Conservation (phyloP, 2,329 filamentous ascomycete genomes). For the Whalleya microplaca region DNA sequence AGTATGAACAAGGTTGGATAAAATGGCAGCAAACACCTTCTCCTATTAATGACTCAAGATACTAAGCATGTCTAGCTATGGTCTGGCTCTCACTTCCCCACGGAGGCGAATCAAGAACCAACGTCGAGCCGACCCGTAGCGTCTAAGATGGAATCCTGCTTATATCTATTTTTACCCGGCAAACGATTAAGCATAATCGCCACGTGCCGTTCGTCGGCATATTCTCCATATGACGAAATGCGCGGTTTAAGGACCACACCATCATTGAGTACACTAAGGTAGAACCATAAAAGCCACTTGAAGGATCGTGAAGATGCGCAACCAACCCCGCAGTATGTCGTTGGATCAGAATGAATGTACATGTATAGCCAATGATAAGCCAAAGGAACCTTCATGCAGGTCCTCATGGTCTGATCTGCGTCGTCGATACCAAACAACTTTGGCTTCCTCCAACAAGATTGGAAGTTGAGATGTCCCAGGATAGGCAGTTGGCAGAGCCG, state of each 20-base stretch:
- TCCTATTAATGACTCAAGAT: too few species aligned
- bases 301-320: not conserved
- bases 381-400: not conserved
- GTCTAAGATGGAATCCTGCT: not conserved
- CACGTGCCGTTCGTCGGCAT: not conserved
- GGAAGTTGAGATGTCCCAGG: not conserved
- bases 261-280: not conserved
- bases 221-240: not conserved
- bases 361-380: not conserved
- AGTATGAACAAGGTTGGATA: too few species aligned
- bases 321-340: not conserved
- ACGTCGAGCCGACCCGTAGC: not conserved
- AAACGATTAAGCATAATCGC: not conserved
- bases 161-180: not conserved
- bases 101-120: too few species aligned
- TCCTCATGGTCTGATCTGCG: not conserved
- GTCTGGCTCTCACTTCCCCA: too few species aligned
- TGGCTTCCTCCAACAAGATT: not conserved
- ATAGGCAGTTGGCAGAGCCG: not conserved
- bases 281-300: not conserved
- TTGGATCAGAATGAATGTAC: not conserved
- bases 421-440: not conserved
- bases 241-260: not conserved
- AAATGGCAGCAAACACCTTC: too few species aligned
- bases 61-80: too few species aligned